Evolutionary conservation across 164 flowering plant genomes (phyloP).

Genomic region (Chloranthus sessilifolius): DNA sequence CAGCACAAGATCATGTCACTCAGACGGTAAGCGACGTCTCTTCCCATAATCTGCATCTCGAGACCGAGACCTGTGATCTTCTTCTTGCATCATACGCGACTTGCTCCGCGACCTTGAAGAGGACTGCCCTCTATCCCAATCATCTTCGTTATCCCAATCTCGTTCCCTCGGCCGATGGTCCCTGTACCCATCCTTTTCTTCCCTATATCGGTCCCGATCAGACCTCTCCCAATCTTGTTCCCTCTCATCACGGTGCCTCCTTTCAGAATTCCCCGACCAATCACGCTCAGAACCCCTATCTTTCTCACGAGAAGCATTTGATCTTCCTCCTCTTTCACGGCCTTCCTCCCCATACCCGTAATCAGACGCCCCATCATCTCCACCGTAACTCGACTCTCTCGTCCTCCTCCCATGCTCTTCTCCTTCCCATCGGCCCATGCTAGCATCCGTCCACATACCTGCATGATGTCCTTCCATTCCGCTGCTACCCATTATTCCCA

Average conservation of each 20-base stretch:
- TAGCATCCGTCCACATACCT: constrained; percentile 63
- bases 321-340: constrained; percentile 49
- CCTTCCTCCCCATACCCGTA: constrained; percentile 56
- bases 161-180: constrained; percentile 54
- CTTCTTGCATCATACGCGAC: constrained; percentile 55
- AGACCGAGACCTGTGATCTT: constrained; percentile 63
- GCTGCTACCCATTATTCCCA: constrained; percentile 61
- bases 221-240: constrained; percentile 57
- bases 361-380: constrained; percentile 67
- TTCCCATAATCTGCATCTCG: constrained; percentile 82
- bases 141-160: constrained; percentile 52
- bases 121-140: constrained; percentile 67
- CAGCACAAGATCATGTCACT: constrained; percentile 27
- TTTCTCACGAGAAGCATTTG: constrained; percentile 53
- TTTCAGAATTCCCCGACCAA: constrained; percentile 50
- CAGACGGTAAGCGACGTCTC: constrained; percentile 71
- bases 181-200: constrained; percentile 60
- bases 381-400: constrained; percentile 66
- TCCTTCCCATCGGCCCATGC: constrained; percentile 63
- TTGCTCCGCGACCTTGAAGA: constrained; percentile 74
- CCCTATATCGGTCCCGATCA: constrained; percentile 62
- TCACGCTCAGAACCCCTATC: constrained; percentile 63
- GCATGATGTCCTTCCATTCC: constrained; percentile 61
- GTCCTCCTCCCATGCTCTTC: constrained; percentile 49
- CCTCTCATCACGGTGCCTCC: constrained; percentile 57